Evolutionary conservation across 2,329 filamentous ascomycete genomes (phyloP), one percentile per base, ranked within the genome.

Genomic region (Clonostachys rhizophaga): DNA sequence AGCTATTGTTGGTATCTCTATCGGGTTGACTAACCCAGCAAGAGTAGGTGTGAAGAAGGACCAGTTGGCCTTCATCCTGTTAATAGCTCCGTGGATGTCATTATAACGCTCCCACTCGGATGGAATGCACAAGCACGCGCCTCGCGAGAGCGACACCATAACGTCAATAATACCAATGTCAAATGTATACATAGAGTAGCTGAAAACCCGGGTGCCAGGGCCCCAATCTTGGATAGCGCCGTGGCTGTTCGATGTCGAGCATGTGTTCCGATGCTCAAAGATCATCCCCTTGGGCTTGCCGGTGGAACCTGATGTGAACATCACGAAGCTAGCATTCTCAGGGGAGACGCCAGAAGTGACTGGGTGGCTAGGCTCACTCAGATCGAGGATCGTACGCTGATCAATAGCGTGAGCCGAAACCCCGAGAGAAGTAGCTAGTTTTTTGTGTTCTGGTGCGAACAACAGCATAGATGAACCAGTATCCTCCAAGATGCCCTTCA

Each of bases 191-290:
- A 47, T 72, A 3, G 70, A 69, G 46, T 74, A 76, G 52, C 75
- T 68, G 43, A 75, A 69, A 36, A 72, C 68, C 7, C 70, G 65
- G 1, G 71, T 24, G 13, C 39, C 45, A 34, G 45, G 45, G 2
- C 45, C 37, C 14, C 34, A 18, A 12, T 14, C 39, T 34, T 34
- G 71, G 30, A 63, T 60, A 2, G 63, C 51, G 5, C 59, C 62
- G 53, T 75, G 72, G 24, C 69, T 66, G 24, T 75, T 66, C 5
- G 64, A 62, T 3, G 67, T 57, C 3, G 65, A 46, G 66, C 35
- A 42, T 11, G 47, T 42, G 8, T 43, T 36, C 10, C 44, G 37
- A 37, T 51, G 49, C 36, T 49, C 44, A 39, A 45, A 33, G 18
- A 51, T 41, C 13, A 51, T 46, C n/a, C 49, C 49, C 39, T 51